Conservation (phyloP, 1,284 basidiomycete genomes). For the Boletus calvinii region DNA sequence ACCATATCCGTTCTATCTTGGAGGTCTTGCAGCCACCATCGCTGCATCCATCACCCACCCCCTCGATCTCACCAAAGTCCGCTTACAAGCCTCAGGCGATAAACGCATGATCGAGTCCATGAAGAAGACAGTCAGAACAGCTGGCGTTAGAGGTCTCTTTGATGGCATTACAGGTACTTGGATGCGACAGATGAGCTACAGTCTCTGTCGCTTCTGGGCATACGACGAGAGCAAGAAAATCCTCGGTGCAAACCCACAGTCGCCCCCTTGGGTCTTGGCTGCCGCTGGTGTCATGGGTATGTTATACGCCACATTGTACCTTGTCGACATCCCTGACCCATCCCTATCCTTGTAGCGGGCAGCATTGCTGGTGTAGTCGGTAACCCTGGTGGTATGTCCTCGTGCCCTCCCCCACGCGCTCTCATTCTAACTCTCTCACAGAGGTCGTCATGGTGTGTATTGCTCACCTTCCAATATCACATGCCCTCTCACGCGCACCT, state of each 20-base stretch:
- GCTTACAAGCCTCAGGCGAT: slow-evolving; percentile 84
- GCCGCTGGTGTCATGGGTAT: slow-evolving; percentile 78
- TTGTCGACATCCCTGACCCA: slow-evolving; percentile 31
- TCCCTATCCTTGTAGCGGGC: slow-evolving; percentile 61
- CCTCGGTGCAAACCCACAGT: slow-evolving; percentile 51
- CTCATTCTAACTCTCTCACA: slow-evolving; percentile 25
- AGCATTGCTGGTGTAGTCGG: slow-evolving; percentile 81
- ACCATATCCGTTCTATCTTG: slow-evolving; percentile 52
- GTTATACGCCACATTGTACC: slow-evolving; percentile 27
- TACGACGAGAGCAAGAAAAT: slow-evolving; percentile 90
- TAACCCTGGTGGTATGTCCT: slow-evolving; percentile 73
- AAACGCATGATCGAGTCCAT: slow-evolving; percentile 82
- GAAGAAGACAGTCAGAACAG: slow-evolving; percentile 72
- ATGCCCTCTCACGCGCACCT: slow-evolving; percentile 19
- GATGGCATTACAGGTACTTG: slow-evolving; percentile 89
- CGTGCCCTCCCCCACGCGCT: not conserved
- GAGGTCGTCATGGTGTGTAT: slow-evolving; percentile 76
- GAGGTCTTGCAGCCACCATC: slow-evolving; percentile 39
- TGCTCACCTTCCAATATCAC: slow-evolving; percentile 13
- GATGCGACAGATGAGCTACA: slow-evolving; percentile 92
- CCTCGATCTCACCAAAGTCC: slow-evolving; percentile 85
- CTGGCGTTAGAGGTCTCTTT: slow-evolving; percentile 74
- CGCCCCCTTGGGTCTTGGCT: slow-evolving; percentile 71
- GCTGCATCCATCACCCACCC: slow-evolving; percentile 48
- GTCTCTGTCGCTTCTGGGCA: slow-evolving; percentile 89